A percentile compares a stretch with the other conserved stretches of the same genome.
phyloP scores from a whole-genome alignment of 1,284 basidiomycete genomes.

The Phenoliferia sp. region DNA sequence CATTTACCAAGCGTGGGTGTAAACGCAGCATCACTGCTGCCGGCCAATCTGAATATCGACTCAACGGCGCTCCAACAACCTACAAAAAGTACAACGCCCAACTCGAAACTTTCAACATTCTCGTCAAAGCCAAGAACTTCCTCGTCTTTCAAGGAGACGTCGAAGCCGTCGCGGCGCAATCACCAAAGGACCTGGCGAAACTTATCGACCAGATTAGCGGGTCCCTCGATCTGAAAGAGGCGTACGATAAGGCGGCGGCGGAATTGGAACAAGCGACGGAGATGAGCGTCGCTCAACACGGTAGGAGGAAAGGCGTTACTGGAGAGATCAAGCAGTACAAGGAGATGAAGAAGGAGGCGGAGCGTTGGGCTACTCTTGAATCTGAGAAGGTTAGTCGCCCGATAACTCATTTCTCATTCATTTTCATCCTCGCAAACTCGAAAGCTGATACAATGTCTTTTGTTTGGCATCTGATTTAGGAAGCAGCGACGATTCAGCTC shows the following conservation, averaged over 20 bases:
- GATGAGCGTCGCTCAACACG: slow-evolving; percentile 87
- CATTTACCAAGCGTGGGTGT: neutral
- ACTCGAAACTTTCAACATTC: slow-evolving; percentile 83
- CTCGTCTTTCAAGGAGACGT: slow-evolving; percentile 99
- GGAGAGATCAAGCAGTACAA: slow-evolving; percentile 96
- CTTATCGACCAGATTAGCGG: slow-evolving; percentile 96
- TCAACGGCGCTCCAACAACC: slow-evolving; percentile 71
- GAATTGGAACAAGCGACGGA: slow-evolving; percentile 87
- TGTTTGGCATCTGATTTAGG: slow-evolving; percentile 48
- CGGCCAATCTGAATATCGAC: slow-evolving; percentile 80
- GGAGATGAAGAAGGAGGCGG: slow-evolving; percentile 91
- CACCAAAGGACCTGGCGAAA: slow-evolving; percentile 78
- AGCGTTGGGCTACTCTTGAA: slow-evolving; percentile 75
- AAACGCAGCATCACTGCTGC: slow-evolving; percentile 68
- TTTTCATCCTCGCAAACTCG: no score
- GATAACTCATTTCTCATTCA: neutral
- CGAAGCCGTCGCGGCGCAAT: slow-evolving; percentile 94
- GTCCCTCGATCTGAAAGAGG: slow-evolving; percentile 77
- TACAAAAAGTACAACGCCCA: slow-evolving; percentile 81
- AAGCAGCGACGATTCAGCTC: slow-evolving; percentile 72
- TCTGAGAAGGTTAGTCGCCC: slow-evolving; percentile 47
- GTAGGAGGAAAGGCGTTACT: slow-evolving; percentile 84
- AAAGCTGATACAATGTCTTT: no score
- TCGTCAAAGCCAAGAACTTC: slow-evolving; percentile 99
- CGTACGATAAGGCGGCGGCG: slow-evolving; percentile 84